Evolutionary conservation across 176 grass and related monocot genomes (phyloP).

Genomic region (Avena atlantica): DNA sequence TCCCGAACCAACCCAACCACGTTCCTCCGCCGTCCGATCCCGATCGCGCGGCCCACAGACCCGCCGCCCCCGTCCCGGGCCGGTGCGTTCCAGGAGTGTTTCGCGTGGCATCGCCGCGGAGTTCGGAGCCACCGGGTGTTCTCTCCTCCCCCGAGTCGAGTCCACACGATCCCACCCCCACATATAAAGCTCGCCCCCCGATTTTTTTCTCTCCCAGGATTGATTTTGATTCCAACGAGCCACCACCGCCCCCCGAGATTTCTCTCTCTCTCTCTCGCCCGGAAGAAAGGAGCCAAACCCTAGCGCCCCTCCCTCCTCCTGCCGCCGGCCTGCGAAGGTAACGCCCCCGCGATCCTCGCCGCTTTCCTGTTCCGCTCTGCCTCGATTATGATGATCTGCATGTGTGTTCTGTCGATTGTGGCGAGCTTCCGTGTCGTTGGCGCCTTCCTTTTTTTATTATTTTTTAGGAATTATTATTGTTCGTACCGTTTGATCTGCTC

Average conservation of each 20-base stretch:
- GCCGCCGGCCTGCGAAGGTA: slow-evolving; percentile 25
- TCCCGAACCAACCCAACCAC: too few relatives aligned
- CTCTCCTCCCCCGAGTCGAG: neutral
- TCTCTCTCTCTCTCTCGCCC: neutral
- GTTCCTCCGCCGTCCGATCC: neutral
- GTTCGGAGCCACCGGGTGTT: neutral
- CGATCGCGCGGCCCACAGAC: neutral
- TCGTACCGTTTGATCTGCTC: neutral
- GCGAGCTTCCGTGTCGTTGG: neutral
- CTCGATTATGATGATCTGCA: neutral
- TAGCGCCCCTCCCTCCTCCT: neutral
- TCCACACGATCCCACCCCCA: neutral
- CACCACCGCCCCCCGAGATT: neutral
- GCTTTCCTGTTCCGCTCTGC: neutral
- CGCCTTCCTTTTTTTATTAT: too few relatives aligned
- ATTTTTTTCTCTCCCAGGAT: neutral
- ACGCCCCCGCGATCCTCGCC: neutral
- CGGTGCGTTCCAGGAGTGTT: neutral
- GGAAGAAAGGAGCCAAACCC: neutral
- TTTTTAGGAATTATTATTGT: neutral
- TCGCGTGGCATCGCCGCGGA: neutral
- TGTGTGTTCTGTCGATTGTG: neutral
- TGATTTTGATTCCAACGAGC: neutral
- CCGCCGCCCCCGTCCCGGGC: neutral
- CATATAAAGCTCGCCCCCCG: neutral